A percentile compares a stretch with the other conserved stretches of the same genome.
Evolutionary conservation across 768 basidiomycete genomes (phyloP).

Genomic region (Boletus pseudopeckii): DNA sequence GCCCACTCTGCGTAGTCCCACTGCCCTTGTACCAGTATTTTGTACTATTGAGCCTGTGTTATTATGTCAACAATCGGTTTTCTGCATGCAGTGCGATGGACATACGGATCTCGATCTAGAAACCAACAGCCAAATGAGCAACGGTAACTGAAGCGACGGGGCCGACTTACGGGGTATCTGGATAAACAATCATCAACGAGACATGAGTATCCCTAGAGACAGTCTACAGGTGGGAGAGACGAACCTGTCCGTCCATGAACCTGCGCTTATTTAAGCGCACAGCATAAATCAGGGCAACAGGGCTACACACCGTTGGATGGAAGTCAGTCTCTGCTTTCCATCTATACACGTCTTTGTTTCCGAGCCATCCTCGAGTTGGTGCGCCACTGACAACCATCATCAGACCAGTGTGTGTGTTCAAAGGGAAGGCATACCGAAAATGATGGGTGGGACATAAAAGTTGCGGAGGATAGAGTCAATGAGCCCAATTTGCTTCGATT

Average conservation of each 20-base stretch:
- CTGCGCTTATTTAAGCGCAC: constrained; percentile 29
- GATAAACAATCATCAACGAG: constrained; percentile 5
- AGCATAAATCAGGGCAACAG: background rate
- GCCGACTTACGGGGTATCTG: constrained; percentile 55
- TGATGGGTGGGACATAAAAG: constrained; percentile 76
- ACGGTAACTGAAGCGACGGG: background rate
- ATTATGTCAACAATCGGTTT: background rate
- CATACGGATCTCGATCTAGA: constrained; percentile 47
- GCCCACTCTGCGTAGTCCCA: no score
- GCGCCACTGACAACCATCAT: constrained; percentile 39
- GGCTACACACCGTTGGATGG: constrained; percentile 56
- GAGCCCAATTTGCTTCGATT: constrained; percentile 67
- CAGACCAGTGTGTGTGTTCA: background rate
- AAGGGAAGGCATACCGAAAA: constrained; percentile 51
- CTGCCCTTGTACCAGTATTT: constrained; percentile 55
- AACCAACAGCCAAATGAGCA: background rate
- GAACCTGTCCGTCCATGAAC: constrained; percentile 69
- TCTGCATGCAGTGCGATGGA: background rate
- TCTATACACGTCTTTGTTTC: constrained; percentile 71
- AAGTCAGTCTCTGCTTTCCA: constrained; percentile 79
- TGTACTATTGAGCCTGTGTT: constrained; percentile 27
- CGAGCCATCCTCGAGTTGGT: constrained; percentile 54
- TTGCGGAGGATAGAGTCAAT: constrained; percentile 79
- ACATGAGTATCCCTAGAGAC: background rate
- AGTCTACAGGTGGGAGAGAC: constrained; percentile 21